Conservation (phyloP, 805 yeast genomes). For the Suhomyces tanzawaensis region DNA sequence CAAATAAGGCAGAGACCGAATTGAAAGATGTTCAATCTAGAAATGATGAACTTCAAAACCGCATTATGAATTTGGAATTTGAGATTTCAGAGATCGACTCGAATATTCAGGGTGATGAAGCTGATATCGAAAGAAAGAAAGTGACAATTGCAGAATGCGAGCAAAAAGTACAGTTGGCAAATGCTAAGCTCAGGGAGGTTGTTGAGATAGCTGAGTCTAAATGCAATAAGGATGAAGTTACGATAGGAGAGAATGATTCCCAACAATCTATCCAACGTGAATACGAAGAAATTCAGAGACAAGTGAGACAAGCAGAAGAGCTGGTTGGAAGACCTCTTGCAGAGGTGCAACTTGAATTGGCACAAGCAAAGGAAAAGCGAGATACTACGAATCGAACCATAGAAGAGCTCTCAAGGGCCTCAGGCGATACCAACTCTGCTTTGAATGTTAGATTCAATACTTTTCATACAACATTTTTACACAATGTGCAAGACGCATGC, state of each 20-base stretch:
- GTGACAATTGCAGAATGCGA: slow-evolving; percentile 10
- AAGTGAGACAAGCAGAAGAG: slow-evolving; percentile 52
- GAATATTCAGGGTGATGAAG: slow-evolving; percentile 11
- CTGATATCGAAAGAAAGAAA: slow-evolving; percentile 11
- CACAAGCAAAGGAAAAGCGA: slow-evolving; percentile 41
- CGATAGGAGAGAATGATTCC: slow-evolving; percentile 37
- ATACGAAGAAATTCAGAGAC: slow-evolving; percentile 43
- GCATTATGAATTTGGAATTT: slow-evolving; percentile 16
- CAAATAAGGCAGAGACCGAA: slow-evolving; percentile 4
- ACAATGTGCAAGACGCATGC: slow-evolving; percentile 30
- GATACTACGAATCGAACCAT: slow-evolving; percentile 43
- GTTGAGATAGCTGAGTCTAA: slow-evolving; percentile 31
- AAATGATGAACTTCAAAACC: slow-evolving; percentile 9
- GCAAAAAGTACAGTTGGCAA: slow-evolving; percentile 12
- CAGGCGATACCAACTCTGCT: slow-evolving; percentile 25
- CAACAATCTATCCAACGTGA: slow-evolving; percentile 50
- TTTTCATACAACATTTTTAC: slow-evolving; percentile 31
- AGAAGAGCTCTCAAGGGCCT: slow-evolving; percentile 28
- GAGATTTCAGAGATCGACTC: slow-evolving; percentile 13
- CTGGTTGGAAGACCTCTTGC: slow-evolving; percentile 55
- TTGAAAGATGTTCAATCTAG: slow-evolving; percentile 6
- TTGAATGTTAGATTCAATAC: slow-evolving; percentile 31
- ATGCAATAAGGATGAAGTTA: slow-evolving; percentile 50
- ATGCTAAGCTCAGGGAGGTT: slow-evolving; percentile 13
- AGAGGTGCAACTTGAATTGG: slow-evolving; percentile 49